Conservation (phyloP, 169 alveolate genomes). For the Plasmodium fragile region DNA sequence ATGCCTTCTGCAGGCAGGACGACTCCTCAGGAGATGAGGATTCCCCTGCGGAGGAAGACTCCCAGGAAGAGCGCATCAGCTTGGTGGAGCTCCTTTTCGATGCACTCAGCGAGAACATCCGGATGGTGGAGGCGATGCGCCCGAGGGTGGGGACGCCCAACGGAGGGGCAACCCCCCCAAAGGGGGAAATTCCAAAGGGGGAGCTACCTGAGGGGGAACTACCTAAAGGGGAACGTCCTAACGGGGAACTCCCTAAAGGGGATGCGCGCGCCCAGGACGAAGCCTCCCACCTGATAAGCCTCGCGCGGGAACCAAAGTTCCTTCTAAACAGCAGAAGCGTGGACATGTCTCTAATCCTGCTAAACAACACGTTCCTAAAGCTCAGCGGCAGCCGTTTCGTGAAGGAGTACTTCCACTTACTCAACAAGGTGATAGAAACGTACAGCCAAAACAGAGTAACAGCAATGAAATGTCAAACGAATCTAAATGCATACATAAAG, state of each 20-base stretch:
- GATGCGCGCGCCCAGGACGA: neutral
- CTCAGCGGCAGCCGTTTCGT: conserved; percentile 18
- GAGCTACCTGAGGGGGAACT: neutral
- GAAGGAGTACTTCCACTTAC: conserved; percentile 36
- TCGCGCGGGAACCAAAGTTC: too few relatives aligned
- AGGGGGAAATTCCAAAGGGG: neutral
- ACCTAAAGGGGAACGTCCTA: neutral
- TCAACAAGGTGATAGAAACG: conserved; percentile 50
- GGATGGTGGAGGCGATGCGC: neutral
- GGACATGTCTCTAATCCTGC: conserved; percentile 21
- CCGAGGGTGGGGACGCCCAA: neutral
- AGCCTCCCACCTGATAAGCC: neutral
- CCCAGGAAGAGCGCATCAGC: neutral
- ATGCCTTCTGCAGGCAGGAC: neutral
- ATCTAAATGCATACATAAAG: conserved; percentile 37
- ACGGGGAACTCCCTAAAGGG: neutral
- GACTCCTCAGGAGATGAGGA: neutral
- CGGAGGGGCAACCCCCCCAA: neutral
- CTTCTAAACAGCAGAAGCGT: conserved; percentile 17
- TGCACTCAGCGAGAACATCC: neutral
- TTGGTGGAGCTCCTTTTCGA: conserved; percentile 1
- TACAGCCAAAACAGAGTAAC: conserved; percentile 21
- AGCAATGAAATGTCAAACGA: conserved; percentile 41
- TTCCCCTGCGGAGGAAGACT: neutral
- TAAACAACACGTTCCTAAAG: conserved; percentile 52